phyloP scores from a whole-genome alignment of 331 rosid species.

The Prunus yedoensis region DNA sequence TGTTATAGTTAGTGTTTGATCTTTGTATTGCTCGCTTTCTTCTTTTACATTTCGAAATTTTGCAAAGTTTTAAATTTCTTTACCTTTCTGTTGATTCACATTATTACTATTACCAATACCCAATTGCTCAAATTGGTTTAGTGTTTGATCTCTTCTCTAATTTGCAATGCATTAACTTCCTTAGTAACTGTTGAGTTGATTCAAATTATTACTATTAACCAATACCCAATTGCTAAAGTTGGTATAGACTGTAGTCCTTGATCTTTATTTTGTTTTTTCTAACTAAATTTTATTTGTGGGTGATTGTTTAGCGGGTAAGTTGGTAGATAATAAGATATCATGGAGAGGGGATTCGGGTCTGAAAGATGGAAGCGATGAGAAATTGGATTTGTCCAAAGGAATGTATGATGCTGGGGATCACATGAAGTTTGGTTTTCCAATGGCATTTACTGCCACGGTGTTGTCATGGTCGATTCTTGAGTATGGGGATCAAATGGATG shows the following conservation, averaged over 20 bases:
- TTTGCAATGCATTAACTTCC: neutral
- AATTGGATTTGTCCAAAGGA: slow-evolving; percentile 83
- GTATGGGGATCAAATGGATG: slow-evolving; percentile 90
- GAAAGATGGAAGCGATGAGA: slow-evolving; percentile 67
- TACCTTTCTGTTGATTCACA: no score
- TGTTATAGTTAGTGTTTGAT: neutral
- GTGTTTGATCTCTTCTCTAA: neutral
- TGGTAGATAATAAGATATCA: slow-evolving; percentile 57
- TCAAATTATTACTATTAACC: neutral
- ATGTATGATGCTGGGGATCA: slow-evolving; percentile 97
- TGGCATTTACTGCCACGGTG: slow-evolving; percentile 92
- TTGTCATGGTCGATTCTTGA: slow-evolving; percentile 93
- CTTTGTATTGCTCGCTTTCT: neutral
- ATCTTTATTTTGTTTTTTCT: neutral
- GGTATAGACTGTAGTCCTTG: neutral
- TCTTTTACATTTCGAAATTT: neutral
- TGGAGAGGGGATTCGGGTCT: slow-evolving; percentile 98
- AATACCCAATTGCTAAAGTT: neutral
- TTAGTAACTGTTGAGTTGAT: neutral
- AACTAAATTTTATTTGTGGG: neutral
- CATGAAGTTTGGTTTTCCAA: slow-evolving; percentile 91
- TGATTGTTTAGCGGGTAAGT: slow-evolving; percentile 61
- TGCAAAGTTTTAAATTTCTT: neutral
- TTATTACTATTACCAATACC: neutral
- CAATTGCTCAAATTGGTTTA: neutral